Evolutionary conservation across 805 yeast species (phyloP).

Genomic region (Yarrowia porcina): DNA sequence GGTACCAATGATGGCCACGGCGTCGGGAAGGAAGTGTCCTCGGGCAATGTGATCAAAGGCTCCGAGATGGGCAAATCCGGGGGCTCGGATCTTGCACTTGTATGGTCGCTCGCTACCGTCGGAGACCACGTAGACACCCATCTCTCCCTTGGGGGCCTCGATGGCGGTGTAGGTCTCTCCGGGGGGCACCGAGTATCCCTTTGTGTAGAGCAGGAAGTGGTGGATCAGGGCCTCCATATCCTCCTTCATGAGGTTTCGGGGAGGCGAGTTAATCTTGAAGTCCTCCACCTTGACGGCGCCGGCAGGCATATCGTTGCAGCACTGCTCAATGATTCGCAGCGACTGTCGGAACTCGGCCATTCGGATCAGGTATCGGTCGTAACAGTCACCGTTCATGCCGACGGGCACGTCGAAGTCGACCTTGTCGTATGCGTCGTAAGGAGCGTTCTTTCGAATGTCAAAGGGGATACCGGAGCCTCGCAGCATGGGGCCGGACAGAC

Average conservation of each 20-base stretch:
- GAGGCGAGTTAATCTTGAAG: slow-evolving; percentile 78
- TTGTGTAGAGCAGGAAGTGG: slow-evolving; percentile 81
- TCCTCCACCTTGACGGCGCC: slow-evolving; percentile 91
- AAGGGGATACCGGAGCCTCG: slow-evolving; percentile 88
- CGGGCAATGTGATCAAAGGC: slow-evolving; percentile 85
- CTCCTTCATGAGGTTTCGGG: slow-evolving; percentile 78
- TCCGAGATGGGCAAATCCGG: slow-evolving; percentile 86
- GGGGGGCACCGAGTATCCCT: slow-evolving; percentile 83
- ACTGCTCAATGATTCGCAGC: slow-evolving; percentile 81
- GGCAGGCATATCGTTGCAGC: slow-evolving; percentile 86
- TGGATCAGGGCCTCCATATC: slow-evolving; percentile 92
- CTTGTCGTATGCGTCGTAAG: slow-evolving; percentile 83
- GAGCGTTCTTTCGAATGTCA: slow-evolving; percentile 81
- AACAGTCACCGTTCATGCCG: slow-evolving; percentile 85
- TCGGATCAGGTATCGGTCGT: slow-evolving; percentile 82
- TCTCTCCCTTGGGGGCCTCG: slow-evolving; percentile 94
- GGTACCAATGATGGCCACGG: slow-evolving; percentile 90
- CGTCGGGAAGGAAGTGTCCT: slow-evolving; percentile 85
- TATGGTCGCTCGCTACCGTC: slow-evolving; percentile 90
- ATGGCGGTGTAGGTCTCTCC: slow-evolving; percentile 90
- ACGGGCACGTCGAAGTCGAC: slow-evolving; percentile 87
- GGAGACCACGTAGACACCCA: slow-evolving; percentile 85
- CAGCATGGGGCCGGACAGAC: slow-evolving; percentile 82
- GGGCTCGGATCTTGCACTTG: slow-evolving; percentile 91
- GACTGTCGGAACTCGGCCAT: slow-evolving; percentile 93